Conservation (phyloP, 306 rosid genomes). For the Macrotyloma uniflorum region DNA sequence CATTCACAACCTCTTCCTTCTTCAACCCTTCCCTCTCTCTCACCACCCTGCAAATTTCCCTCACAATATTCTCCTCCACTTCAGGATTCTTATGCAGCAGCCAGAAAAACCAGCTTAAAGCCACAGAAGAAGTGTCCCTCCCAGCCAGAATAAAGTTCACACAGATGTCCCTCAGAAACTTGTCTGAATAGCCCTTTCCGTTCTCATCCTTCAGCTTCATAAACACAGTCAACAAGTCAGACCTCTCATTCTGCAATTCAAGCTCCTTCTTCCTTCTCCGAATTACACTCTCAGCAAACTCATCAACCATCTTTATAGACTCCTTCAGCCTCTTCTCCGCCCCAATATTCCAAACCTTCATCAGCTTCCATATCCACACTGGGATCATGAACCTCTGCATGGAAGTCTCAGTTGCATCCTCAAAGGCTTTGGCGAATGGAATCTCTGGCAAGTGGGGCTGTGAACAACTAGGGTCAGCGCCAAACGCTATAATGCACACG, state of each 20-base stretch:
- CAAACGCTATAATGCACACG: conserved; percentile 89
- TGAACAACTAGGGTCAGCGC: conserved; percentile 89
- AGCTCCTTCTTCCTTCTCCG: conserved; percentile 72
- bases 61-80: conserved; percentile 66
- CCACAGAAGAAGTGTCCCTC: conserved; percentile 95
- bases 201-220: conserved; percentile 71
- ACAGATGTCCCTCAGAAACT: conserved; percentile 89
- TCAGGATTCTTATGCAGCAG: conserved; percentile 60
- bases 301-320: conserved; percentile 68
- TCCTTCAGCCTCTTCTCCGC: conserved; percentile 59
- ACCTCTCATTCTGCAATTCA: conserved; percentile 21
- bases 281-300: conserved; percentile 76
- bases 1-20: conserved; percentile 29
- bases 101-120: conserved; percentile 96
- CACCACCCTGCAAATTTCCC: conserved; percentile 61
- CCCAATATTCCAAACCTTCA: conserved; percentile 74
- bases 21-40: conserved; percentile 45
- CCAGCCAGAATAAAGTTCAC: conserved; percentile 93
- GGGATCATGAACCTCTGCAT: conserved; percentile 72
- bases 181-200: conserved; percentile 63
- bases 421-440: conserved; percentile 85
- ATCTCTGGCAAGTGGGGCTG: conserved; percentile 55
- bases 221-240: conserved; percentile 76
- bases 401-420: conserved; percentile 81
- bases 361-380: conserved; percentile 59